Evolutionary conservation across 495 filamentous ascomycete genomes (phyloP).

Genomic region (Tuber brumale): DNA sequence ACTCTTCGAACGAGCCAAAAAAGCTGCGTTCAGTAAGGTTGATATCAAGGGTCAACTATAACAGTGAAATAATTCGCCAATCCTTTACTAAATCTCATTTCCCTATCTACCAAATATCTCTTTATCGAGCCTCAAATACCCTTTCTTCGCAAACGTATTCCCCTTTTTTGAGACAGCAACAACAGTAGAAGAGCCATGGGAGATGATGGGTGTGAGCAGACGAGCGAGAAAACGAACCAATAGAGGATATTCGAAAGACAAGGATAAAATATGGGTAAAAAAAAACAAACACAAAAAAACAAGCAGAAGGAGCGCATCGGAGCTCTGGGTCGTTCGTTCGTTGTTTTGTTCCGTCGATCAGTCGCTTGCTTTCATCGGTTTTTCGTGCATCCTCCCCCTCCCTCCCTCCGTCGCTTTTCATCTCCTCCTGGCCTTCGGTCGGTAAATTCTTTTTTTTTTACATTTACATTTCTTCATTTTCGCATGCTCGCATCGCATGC

Average conservation of each 20-base stretch:
- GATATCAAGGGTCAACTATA: slow-evolving; percentile 97
- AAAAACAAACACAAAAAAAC: neutral
- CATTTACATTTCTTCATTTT: neutral
- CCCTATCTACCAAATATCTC: neutral
- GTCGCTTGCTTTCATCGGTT: neutral
- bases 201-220: slow-evolving; percentile 3
- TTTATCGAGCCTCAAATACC: slow-evolving; percentile 1
- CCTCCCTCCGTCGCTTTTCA: neutral
- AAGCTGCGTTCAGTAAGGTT: slow-evolving; percentile 69
- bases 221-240: neutral
- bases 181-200: slow-evolving; percentile 1
- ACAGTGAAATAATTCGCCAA: slow-evolving; percentile 34
- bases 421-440: neutral
- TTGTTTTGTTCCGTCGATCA: neutral
- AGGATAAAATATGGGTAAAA: neutral
- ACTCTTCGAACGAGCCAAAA: slow-evolving; percentile 66
- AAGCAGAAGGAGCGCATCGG: neutral
- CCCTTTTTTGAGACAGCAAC: neutral
- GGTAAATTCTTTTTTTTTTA: neutral
- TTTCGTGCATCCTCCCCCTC: neutral
- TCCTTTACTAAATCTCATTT: slow-evolving; percentile 1
- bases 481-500: neutral
- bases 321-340: neutral
- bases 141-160: slow-evolving; percentile 2
- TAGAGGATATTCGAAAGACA: neutral